Base-by-base conservation (phyloP, 257 asterid genomes). In the Verbascum thapsus region DNA sequence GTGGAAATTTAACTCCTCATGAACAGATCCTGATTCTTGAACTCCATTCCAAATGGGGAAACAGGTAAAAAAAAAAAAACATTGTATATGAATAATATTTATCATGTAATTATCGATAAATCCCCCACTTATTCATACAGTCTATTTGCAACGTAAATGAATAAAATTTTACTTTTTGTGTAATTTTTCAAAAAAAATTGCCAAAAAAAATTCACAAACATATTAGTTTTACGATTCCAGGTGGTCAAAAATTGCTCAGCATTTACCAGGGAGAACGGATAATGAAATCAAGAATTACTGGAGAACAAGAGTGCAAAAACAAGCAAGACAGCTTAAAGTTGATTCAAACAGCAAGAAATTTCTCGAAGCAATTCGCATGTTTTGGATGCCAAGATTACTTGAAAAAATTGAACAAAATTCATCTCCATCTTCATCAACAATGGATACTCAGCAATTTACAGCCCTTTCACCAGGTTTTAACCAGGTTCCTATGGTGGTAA, bases 281-380 rank as follows among this genome's bases (percentile, higher is more conserved):
- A 90, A 90, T 2, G 97, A 90, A 56, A 87, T 90, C 53, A 90
- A 90, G 79, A 90, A 87, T 9, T 90, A 90, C 53, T 90, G 97
- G 97, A 75, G 97, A 64, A 90, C 97, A 10, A 73, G 96, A 72
- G 96, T 90, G 39, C 92, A 90, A 30, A 90, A 90, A 59, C 97
- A 90, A 71, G 97, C 97, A 0, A 69, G 90, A 15, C 96, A 87
- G 23, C 81, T 90, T 0, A 90, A 87, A 37, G 63, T 85, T 12
- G 96, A 90, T 74, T 83, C 90, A 16, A 85, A 90, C 58, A 90
- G 95, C 83, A 75, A 72, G 22, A 85, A 74, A 48, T 90, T 90
- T 68, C 77, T 87, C 8, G 92, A 87, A 60, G 83, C 87, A 3
- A 73, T 90, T 38, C 82, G 81, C 66, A 58, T 60, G 19, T 76